These are phyloP conservation scores for Ustilago nuda DNA, from an alignment of 1,284 basidiomycete genomes.

Conservation along the genomic window DNA sequence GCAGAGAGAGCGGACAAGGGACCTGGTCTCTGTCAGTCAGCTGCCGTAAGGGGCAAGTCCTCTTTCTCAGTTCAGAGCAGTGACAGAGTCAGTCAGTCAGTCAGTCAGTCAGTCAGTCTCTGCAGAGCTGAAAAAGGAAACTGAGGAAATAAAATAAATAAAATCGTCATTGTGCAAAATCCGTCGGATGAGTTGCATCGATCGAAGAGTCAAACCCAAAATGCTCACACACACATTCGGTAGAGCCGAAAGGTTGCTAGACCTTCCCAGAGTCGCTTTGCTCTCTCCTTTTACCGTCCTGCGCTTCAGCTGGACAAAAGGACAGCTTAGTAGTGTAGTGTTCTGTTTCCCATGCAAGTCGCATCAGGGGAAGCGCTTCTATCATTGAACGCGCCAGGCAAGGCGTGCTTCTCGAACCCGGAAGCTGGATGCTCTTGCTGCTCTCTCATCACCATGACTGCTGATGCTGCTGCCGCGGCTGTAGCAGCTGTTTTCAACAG, in stretches of 20 bases:
- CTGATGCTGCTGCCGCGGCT: not conserved
- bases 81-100: not conserved
- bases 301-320: not conserved
- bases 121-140: conserved; percentile 7
- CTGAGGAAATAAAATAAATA: not conserved
- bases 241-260: not conserved
- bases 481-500: not conserved
- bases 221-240: conserved; percentile 1
- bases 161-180: conserved; percentile 9
- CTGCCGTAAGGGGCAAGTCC: conserved; percentile 4
- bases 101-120: conserved; percentile 3
- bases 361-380: conserved; percentile 1
- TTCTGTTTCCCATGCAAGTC: conserved; percentile 2
- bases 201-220: conserved; percentile 8
- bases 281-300: conserved; percentile 7
- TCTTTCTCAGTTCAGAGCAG: too few relatives aligned
- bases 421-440: conserved; percentile 1
- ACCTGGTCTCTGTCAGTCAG: conserved; percentile 2
- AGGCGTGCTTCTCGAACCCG: conserved; percentile 2
- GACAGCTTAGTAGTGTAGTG: not conserved
- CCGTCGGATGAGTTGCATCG: conserved; percentile 13
- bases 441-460: not conserved
- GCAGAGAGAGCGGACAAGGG: not conserved
- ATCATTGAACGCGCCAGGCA: not conserved
- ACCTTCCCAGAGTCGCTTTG: not conserved